A percentile compares a stretch with the other conserved stretches of the same genome.
phyloP scores from a whole-genome alignment of 2,329 filamentous ascomycete species.

The Curvularia sp. region DNA sequence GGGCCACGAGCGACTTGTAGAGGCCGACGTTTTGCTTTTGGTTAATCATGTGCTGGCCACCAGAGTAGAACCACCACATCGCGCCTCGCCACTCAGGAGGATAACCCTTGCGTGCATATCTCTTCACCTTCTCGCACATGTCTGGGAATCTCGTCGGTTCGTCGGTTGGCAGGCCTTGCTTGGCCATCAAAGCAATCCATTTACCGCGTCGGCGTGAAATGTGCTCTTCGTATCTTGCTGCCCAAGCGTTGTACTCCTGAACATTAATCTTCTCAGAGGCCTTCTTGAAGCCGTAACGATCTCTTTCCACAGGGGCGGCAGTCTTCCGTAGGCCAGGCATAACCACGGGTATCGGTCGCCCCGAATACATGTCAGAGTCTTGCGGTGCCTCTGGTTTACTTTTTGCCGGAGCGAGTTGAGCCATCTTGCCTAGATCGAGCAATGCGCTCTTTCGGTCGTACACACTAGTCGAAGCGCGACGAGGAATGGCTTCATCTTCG shows the following conservation, averaged over 20 bases:
- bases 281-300: conserved; percentile 93
- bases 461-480: conserved; percentile 47
- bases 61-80: conserved; percentile 96
- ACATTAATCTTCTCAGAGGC: conserved; percentile 78
- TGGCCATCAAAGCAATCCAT: conserved; percentile 80
- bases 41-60: conserved; percentile 78
- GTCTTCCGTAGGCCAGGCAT: conserved; percentile 28
- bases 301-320: conserved; percentile 59
- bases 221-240: conserved; percentile 75
- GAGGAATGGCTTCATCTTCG: conserved; percentile 45
- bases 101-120: conserved; percentile 91
- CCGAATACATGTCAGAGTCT: conserved; percentile 5
- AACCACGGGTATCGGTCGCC: conserved; percentile 10
- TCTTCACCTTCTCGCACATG: conserved; percentile 81
- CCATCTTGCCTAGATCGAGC: conserved; percentile 35
- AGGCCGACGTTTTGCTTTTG: conserved; percentile 71
- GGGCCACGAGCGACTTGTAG: conserved; percentile 74
- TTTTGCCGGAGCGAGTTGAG: conserved; percentile 18
- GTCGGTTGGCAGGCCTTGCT: conserved; percentile 75
- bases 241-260: conserved; percentile 84
- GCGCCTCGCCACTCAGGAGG: conserved; percentile 93
- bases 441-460: conserved; percentile 45
- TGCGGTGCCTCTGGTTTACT: conserved; percentile 13
- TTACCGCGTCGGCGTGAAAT: conserved; percentile 78
- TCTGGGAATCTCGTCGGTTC: conserved; percentile 80